Evolutionary conservation across 2,329 filamentous ascomycete genomes (phyloP), one percentile per base, ranked within the genome.

Genomic region (Cladophialophora exuberans): DNA sequence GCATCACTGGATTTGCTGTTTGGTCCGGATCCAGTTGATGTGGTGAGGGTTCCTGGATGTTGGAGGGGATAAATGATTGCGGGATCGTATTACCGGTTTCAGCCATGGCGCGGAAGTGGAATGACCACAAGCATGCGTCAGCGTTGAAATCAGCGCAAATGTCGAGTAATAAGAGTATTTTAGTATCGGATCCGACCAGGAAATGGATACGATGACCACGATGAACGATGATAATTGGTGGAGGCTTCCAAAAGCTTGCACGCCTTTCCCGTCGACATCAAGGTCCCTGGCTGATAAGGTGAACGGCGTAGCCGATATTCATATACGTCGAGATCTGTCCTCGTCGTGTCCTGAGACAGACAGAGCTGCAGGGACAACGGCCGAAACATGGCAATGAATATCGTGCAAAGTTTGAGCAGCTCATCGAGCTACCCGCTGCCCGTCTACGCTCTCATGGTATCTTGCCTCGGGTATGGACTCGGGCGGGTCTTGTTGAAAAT

Each of bases 11-110:
- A 11, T 45, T n/a, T 43, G 28, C 35, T n/a, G 36, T 43, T 51
- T 7, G 30, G 10, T 26, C 31, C 6, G 18, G 20, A n/a, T 46
- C 17, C 10, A 43, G 45, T 20, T 9, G 38, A 41, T 35, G 26
- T 54, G 43, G 23, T 43, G 43, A 28, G 31, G 13, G 22, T 22
- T 54, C 43, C 41, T 35, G 23, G 26, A 6, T 39, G 17, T 22
- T 17, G 41, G 28, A 7, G 47, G 5, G 45, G 38, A 35, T 44
- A 26, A 26, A 20, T 18, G 30, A 20, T 25, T 36, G 52, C 56
- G 52, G 59, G 59, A 61, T 56, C 56, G 52, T 47, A 59, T 61
- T 61, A 25, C 59, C 59, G 11, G 15, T 51, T 61, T 39, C 45
- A 51, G 59, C 36, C 31, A 51, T 42, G 49, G 50, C n/a, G n/a